Conservation (phyloP, 2,329 filamentous ascomycete genomes). For the Neospermospora avenae region DNA sequence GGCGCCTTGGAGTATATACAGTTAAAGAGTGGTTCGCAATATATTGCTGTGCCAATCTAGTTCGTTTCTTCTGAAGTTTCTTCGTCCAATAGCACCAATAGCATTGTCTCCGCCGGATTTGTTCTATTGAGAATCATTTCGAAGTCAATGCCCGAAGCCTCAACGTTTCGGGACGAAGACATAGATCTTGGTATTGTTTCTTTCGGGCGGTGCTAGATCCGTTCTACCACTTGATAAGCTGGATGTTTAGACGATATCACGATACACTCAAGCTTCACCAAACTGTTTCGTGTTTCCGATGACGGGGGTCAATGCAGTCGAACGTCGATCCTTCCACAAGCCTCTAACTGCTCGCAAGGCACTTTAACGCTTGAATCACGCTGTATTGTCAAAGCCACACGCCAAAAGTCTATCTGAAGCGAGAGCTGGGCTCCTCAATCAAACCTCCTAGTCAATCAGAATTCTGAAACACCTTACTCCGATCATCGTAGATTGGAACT, state of each 20-base stretch:
- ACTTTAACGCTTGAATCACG: conserved; percentile 23
- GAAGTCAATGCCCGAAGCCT: conserved; percentile 27
- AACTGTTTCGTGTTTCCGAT: conserved; percentile 34
- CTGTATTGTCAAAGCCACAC: conserved; percentile 28
- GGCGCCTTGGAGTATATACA: conserved; percentile 2
- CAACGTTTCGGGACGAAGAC: conserved; percentile 27
- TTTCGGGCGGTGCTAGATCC: conserved; percentile 29
- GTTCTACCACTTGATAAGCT: conserved; percentile 28
- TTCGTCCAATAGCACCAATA: conserved; percentile 28
- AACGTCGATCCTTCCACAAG: conserved; percentile 29
- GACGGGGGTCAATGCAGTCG: conserved; percentile 34
- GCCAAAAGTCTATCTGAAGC: conserved; percentile 30
- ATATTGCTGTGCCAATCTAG: conserved; percentile 24
- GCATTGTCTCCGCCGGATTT: conserved; percentile 23
- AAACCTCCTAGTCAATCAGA: conserved; percentile 26
- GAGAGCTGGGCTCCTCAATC: conserved; percentile 24
- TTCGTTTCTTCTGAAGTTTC: conserved; percentile 25
- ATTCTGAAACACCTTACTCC: conserved; percentile 29
- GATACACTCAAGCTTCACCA: conserved; percentile 32
- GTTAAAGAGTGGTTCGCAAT: conserved; percentile 21
- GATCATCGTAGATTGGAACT: conserved; percentile 27
- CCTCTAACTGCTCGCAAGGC: conserved; percentile 27
- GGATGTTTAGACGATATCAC: conserved; percentile 32
- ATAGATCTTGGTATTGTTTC: conserved; percentile 23
- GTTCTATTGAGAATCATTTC: conserved; percentile 18